Evolutionary conservation across 1,139 yeast genomes (phyloP).

Genomic region (Kodamaea ohmeri): DNA sequence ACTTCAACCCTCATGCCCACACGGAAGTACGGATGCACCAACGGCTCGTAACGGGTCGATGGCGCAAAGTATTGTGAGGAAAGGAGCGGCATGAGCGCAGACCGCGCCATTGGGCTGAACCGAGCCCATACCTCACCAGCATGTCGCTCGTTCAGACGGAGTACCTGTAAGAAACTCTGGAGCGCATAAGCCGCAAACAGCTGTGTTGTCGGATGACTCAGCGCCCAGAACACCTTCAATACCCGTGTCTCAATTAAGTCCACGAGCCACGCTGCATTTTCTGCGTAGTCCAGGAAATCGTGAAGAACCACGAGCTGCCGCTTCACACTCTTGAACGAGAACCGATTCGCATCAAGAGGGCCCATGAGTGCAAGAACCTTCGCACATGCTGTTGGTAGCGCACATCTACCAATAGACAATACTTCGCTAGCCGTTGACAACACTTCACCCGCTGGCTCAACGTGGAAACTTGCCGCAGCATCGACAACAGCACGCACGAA

Average conservation of each 20-base stretch:
- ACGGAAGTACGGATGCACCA: conserved; percentile 35
- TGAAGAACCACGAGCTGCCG: conserved; percentile 50
- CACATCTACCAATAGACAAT: too few relatives aligned
- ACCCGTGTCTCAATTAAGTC: conserved; percentile 66
- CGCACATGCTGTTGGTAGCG: conserved; percentile 61
- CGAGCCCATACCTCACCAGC: conserved; percentile 52
- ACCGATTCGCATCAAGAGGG: conserved; percentile 66
- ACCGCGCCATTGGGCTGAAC: conserved; percentile 65
- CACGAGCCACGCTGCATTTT: conserved; percentile 61
- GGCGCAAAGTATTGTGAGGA: conserved; percentile 70
- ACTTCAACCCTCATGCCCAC: conserved; percentile 36
- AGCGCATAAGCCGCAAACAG: conserved; percentile 82
- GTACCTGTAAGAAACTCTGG: conserved; percentile 75
- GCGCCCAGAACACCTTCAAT: conserved; percentile 83
- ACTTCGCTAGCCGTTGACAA: background rate
- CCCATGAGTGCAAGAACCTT: conserved; percentile 76
- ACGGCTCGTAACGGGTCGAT: conserved; percentile 37
- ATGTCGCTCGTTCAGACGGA: conserved; percentile 50
- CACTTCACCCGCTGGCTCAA: conserved; percentile 27
- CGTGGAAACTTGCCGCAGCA: conserved; percentile 55
- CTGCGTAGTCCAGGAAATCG: conserved; percentile 61
- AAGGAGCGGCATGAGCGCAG: conserved; percentile 73
- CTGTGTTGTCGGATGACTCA: conserved; percentile 84
- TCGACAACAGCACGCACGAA: conserved; percentile 58
- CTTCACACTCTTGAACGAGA: conserved; percentile 46